Percentiles rank a stretch among this genome's conserved stretches.
These are phyloP conservation scores for Fusarium solani-melongenae DNA, from an alignment of 2,329 filamentous ascomycete species.

Conservation along the genomic window DNA sequence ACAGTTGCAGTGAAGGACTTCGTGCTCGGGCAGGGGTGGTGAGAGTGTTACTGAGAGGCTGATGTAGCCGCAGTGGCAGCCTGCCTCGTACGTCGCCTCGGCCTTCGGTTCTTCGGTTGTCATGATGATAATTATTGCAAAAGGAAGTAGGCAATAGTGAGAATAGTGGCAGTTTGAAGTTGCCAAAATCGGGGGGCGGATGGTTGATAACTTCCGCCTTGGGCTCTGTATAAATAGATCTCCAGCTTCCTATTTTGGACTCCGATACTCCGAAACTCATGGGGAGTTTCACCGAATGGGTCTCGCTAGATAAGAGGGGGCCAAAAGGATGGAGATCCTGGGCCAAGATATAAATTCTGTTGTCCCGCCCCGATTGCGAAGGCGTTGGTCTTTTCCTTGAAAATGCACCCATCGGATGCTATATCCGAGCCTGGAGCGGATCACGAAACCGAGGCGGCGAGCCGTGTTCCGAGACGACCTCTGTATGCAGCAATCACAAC, in stretches of 20 bases:
- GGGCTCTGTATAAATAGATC: constrained; percentile 9
- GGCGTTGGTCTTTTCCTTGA: background rate
- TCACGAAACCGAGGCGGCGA: background rate
- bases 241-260: constrained; percentile 20
- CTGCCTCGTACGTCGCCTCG: constrained; percentile 57
- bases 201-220: background rate
- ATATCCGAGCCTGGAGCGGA: background rate
- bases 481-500: background rate
- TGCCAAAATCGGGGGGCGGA: background rate
- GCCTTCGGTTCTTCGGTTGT: constrained; percentile 28
- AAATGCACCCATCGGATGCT: background rate
- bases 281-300: background rate
- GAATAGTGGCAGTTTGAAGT: background rate
- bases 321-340: background rate
- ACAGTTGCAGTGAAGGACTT: constrained; percentile 63
- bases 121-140: constrained; percentile 10
- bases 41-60: constrained; percentile 60
- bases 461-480: background rate
- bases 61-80: constrained; percentile 65
- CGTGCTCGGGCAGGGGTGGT: constrained; percentile 58
- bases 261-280: constrained; percentile 10
- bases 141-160: background rate
- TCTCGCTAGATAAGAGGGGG: background rate
- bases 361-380: background rate
- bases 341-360: background rate